A percentile compares a stretch with the other conserved stretches of the same genome.
Conservation (phyloP, 768 basidiomycete genomes). For the Thelephora ganbajun region DNA sequence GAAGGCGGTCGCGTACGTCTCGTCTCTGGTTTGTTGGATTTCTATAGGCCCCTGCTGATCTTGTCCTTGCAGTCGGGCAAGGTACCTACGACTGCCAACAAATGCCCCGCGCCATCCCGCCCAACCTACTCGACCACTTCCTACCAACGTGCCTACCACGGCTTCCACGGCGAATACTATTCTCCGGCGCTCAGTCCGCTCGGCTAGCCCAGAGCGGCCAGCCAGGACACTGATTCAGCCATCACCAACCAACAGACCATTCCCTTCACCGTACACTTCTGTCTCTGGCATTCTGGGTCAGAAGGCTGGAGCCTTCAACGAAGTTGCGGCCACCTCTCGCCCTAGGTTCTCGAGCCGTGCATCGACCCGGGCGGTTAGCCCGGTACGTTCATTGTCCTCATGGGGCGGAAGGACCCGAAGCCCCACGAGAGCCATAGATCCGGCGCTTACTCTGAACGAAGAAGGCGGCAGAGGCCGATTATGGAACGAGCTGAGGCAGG, state of each 20-base stretch:
- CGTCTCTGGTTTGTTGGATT: conserved; percentile 1
- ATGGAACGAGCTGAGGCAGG: conserved; percentile 41
- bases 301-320: conserved; percentile 6
- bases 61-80: conserved; percentile 44
- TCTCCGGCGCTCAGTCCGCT: conserved; percentile 4
- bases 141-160: conserved; percentile 3
- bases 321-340: conserved; percentile 13
- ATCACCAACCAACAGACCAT: conserved; percentile 13
- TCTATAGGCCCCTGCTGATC: conserved; percentile 8
- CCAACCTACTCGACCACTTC: conserved; percentile 15
- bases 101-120: conserved; percentile 25
- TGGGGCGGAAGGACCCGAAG: conserved; percentile 9
- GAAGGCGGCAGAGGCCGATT: conserved; percentile 31
- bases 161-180: neutral
- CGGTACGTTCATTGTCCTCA: conserved; percentile 20
- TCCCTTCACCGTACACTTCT: conserved; percentile 2
- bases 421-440: conserved; percentile 7
- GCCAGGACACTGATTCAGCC: conserved; percentile 3
- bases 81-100: conserved; percentile 64
- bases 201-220: conserved; percentile 7
- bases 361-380: conserved; percentile 23
- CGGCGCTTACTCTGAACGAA: conserved; percentile 16
- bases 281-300: no score
- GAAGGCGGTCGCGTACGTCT: conserved; percentile 72
- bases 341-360: conserved; percentile 21